Conservation (phyloP, 163 green algal species). For the Chlamydomonas reinhardtii region DNA sequence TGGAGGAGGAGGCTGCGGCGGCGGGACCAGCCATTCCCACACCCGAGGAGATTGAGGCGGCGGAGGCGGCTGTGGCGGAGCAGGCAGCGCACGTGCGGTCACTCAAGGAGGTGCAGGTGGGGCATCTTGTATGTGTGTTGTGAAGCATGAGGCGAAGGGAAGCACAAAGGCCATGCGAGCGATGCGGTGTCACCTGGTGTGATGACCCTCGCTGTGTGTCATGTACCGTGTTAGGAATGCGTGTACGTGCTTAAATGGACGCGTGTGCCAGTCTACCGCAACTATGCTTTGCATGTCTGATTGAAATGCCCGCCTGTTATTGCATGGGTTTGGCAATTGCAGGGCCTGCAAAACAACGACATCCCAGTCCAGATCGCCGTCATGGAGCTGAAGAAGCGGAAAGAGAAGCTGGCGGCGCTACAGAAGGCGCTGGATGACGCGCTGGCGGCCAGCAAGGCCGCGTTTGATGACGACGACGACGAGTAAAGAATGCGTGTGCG, state of each 20-base stretch:
- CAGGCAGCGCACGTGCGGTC: slow-evolving; percentile 56
- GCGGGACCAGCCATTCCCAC: neutral
- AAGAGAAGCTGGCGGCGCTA: slow-evolving; percentile 32
- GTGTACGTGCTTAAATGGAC: too few species aligned
- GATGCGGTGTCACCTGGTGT: too few species aligned
- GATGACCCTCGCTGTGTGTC: too few species aligned
- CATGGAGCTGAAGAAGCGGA: slow-evolving; percentile 46
- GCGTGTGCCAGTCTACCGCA: too few species aligned
- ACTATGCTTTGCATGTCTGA: too few species aligned
- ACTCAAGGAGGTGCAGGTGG: slow-evolving; percentile 62
- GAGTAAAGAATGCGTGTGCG: too few species aligned
- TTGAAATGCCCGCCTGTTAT: too few species aligned
- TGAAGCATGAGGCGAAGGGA: too few species aligned
- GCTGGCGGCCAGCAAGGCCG: slow-evolving; percentile 25
- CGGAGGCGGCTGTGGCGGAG: slow-evolving; percentile 59
- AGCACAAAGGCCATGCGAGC: too few species aligned
- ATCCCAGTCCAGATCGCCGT: slow-evolving; percentile 45
- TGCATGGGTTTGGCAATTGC: neutral
- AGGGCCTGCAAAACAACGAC: slow-evolving; percentile 28
- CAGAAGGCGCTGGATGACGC: slow-evolving; percentile 39
- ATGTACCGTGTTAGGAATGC: too few species aligned
- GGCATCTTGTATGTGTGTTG: too few species aligned
- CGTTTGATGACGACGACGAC: slow-evolving; percentile 44
- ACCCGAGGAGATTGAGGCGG: slow-evolving; percentile 55
- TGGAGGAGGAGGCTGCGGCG: neutral